Evolutionary conservation across 495 filamentous ascomycete species (phyloP), one percentile per base, ranked within the genome.

Genomic region (Tuber aestivum): DNA sequence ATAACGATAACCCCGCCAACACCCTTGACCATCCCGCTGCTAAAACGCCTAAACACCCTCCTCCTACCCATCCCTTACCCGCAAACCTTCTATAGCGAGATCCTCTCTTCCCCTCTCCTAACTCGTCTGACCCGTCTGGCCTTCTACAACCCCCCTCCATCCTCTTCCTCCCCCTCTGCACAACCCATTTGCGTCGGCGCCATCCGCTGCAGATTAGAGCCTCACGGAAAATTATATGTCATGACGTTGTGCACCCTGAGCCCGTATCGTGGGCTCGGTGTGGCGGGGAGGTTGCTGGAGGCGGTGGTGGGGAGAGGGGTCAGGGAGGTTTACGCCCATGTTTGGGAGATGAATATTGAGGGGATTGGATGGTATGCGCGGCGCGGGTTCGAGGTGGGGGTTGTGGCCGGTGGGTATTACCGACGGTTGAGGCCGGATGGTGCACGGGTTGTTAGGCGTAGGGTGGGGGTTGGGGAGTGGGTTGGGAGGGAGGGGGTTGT

Each of bases 271-370:
- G 85, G 86, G 1, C 87, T 91, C 50, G 94, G 94, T 0, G 87
- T 97, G n/a, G 95, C 92, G 1, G 88, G 91, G 23, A 89, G 91
- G 20, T 86, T 95, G 8, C 82, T 89, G 41, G 83, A 83, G 6
- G 82, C 84, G 75, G 85, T 84, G 2, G 73, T 75, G 20, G 74
- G 76, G 50, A 69, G 77, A 48, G 81, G 78, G 23, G 80, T 80
- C 23, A 71, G 41, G 16, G 81, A 83, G 74, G 76, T 94, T 18
- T 94, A 92, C 72, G 95, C 95, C 21, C 95, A 99, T 85, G 95
- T 98, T 3, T 97, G 97, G 91, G 93, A 95, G 76, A 90, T 91
- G 75, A 98, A 99, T 82, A 87, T 89, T 18, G 95, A 97, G 65
- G 95, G 89, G 0, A 83, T 96, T 82, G 87, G 89, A 75, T 99